phyloP scores from a whole-genome alignment of 257 asterid species.

The Rhazya stricta region DNA sequence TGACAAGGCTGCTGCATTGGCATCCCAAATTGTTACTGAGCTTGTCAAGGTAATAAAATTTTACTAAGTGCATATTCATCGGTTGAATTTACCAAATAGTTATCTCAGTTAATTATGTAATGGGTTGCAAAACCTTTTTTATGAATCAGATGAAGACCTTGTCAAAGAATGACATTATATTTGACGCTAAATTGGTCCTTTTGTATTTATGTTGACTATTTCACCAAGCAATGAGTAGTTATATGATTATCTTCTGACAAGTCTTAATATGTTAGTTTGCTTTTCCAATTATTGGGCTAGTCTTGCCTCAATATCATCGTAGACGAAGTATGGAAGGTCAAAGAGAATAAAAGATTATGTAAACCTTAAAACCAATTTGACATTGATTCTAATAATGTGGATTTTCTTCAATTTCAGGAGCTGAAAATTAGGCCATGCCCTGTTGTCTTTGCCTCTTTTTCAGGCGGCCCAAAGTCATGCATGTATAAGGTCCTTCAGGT shows the following conservation, averaged over 20 bases:
- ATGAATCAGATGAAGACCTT: not conserved
- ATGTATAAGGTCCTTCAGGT: conserved; percentile 96
- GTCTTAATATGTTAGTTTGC: not conserved
- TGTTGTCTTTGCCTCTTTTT: conserved; percentile 85
- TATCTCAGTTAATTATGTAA: not conserved
- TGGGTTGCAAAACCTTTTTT: not conserved
- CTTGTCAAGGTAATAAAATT: conserved; percentile 49
- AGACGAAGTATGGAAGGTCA: not conserved
- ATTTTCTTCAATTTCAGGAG: conserved; percentile 45
- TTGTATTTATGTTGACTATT: not conserved
- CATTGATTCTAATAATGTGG: not conserved
- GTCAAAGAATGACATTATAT: not conserved
- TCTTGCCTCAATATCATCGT: not conserved
- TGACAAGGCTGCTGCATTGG: conserved; percentile 67
- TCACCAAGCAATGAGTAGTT: not conserved
- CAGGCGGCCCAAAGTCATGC: conserved; percentile 95
- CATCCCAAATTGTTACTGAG: conserved; percentile 47
- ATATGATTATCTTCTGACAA: not conserved
- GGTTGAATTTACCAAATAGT: not conserved
- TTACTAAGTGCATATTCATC: not conserved
- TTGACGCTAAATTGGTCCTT: not conserved
- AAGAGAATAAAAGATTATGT: conserved; percentile 1
- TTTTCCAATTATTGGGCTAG: not conserved
- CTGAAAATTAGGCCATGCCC: conserved; percentile 83
- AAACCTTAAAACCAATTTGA: not conserved